Conservation (phyloP, 1,284 basidiomycete genomes). For the Trichosporon sp. region DNA sequence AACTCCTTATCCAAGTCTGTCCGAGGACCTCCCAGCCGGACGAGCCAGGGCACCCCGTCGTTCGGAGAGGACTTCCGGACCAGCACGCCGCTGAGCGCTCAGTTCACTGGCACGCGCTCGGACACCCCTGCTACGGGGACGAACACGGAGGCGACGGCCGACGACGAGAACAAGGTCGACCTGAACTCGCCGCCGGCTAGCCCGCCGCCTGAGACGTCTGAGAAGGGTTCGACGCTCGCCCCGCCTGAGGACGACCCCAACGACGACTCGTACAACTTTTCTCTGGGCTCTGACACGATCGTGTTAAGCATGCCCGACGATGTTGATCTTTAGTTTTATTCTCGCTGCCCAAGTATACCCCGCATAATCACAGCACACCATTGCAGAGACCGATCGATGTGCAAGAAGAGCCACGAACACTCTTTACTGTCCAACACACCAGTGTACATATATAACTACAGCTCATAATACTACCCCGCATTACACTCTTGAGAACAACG, state of each 20-base stretch:
- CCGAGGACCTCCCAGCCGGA: background rate
- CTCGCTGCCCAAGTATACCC: background rate
- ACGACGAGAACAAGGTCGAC: background rate
- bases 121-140: background rate
- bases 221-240: background rate
- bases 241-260: constrained; percentile 2
- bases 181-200: background rate
- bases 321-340: background rate
- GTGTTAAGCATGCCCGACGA: constrained; percentile 6
- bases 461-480: background rate
- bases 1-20: background rate
- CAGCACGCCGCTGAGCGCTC: background rate
- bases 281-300: background rate
- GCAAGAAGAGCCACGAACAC: background rate
- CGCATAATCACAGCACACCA: background rate
- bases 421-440: background rate
- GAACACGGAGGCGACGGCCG: background rate
- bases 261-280: constrained; percentile 4
- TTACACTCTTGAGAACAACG: background rate
- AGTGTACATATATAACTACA: background rate
- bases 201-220: background rate
- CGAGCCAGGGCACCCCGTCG: background rate
- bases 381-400: background rate
- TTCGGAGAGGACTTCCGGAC: constrained; percentile 1
- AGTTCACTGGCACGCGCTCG: background rate